phyloP scores from a whole-genome alignment of 2,329 filamentous ascomycete genomes.

The Pseudonectria buxi region DNA sequence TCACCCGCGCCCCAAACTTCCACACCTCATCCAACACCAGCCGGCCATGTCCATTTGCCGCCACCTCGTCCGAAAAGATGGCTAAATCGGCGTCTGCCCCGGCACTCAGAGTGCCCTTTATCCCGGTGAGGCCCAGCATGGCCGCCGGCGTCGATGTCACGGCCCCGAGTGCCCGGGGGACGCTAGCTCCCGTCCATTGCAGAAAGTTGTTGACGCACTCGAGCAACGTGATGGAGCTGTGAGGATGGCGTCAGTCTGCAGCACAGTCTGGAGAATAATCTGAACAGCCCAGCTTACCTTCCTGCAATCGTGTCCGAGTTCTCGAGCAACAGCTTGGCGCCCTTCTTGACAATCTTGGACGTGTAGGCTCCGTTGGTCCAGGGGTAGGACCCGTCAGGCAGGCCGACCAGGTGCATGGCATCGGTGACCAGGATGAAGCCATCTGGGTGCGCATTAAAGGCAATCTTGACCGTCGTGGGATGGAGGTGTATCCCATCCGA shows the following conservation, averaged over 20 bases:
- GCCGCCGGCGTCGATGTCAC: conserved; percentile 71
- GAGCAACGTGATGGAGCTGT: conserved; percentile 63
- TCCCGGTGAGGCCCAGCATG: conserved; percentile 62
- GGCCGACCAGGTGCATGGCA: conserved; percentile 79
- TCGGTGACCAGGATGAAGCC: conserved; percentile 89
- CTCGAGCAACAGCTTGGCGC: conserved; percentile 66
- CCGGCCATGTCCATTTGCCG: conserved; percentile 36
- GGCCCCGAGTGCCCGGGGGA: conserved; percentile 62
- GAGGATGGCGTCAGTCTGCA: no score
- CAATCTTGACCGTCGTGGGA: conserved; percentile 81
- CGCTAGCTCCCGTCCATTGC: conserved; percentile 61
- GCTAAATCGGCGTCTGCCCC: conserved; percentile 64
- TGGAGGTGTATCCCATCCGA: conserved; percentile 87
- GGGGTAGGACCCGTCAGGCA: conserved; percentile 76
- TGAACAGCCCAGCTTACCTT: conserved; percentile 50
- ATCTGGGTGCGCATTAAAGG: conserved; percentile 75
- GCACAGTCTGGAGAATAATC: not conserved
- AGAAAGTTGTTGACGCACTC: conserved; percentile 80
- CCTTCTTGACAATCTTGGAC: conserved; percentile 60
- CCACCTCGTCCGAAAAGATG: conserved; percentile 52
- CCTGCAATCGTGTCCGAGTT: conserved; percentile 74
- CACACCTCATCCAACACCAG: conserved; percentile 69
- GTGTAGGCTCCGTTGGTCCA: conserved; percentile 69
- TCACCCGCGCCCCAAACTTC: conserved; percentile 63
- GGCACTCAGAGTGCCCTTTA: conserved; percentile 60